Base-by-base conservation (phyloP, 805 yeast genomes). In the Lachancea dasiensis region DNA sequence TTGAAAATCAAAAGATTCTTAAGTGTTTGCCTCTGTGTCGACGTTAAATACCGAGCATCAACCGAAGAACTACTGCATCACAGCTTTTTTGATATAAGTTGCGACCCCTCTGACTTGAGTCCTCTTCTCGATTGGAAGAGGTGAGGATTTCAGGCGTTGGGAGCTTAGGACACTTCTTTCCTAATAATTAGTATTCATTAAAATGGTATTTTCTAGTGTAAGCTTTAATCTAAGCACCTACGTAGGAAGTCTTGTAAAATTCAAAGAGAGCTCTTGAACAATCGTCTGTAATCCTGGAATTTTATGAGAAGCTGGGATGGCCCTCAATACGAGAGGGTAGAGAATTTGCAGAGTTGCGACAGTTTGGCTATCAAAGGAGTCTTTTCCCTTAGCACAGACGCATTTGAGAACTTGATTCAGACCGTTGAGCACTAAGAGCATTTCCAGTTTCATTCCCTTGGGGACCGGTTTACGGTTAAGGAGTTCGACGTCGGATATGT, bases 11-110 rank as follows among this genome's bases (percentile, higher is more conserved):
- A 85, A 67, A 78, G 83, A 56, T 92, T 92, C 58, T 70, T 92
- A 58, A 79, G 89, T 36, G 86, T 87, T 45, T 87, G 97, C 65
- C 69, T 92, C 18, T 86, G 96, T 63, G 97, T 90, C 25, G 97
- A 94, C 60, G 95, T 87, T 29, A 75, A 83, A 51, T 82, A 81
- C 54, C 75, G 99, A 50, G 97, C 97, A 1, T 74, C 81, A 13
- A 86, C 97, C 5, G 87, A 82, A 50, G 97, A 90, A 57, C 69
- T 92, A 37, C 66, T 92, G 27, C 78, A 75, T 42, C 96, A 89
- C 55, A 71, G 75, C 36, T 84, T 83, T 53, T 73, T 84, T 42
- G 72, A 70, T 40, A 71, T 71, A 63, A 77, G 83, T 7, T 81
- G 87, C 39, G 65, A 67, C 11, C 72, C 81, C 16, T 65, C 66